A percentile compares a stretch with the other conserved stretches of the same genome.
Conservation (phyloP, 768 basidiomycete genomes). For the Strobilomyces dryophilus region DNA sequence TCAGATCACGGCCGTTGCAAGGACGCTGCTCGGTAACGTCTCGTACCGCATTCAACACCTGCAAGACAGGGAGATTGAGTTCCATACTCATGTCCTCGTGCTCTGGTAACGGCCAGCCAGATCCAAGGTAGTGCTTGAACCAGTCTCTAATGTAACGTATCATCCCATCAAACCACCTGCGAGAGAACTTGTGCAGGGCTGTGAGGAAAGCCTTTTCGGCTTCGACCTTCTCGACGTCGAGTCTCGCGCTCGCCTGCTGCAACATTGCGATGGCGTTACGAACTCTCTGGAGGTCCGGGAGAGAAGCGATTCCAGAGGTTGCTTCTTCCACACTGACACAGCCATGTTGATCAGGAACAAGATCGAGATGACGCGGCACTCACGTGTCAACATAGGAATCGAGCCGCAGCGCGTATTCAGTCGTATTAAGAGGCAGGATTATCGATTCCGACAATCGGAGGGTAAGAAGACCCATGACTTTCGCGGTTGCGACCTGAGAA, state of each 20-base stretch:
- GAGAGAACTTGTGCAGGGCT: conserved; percentile 35
- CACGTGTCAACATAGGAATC: conserved; percentile 56
- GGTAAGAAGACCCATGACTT: conserved; percentile 56
- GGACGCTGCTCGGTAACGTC: conserved; percentile 3
- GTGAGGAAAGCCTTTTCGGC: conserved; percentile 52
- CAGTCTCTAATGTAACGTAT: conserved; percentile 18
- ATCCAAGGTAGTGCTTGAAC: conserved; percentile 22
- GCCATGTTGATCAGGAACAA: conserved; percentile 12
- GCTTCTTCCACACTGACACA: conserved; percentile 50
- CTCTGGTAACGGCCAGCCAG: background rate
- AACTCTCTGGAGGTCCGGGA: conserved; percentile 39
- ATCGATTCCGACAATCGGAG: conserved; percentile 58
- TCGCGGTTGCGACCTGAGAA: conserved; percentile 56
- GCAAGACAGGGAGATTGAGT: conserved; percentile 3
- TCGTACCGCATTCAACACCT: background rate
- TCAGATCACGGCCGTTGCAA: conserved; percentile 37
- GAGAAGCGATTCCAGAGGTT: conserved; percentile 16
- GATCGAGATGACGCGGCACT: conserved; percentile 27
- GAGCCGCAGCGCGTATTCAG: conserved; percentile 66
- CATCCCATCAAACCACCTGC: background rate
- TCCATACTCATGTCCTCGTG: background rate
- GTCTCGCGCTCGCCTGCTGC: conserved; percentile 45
- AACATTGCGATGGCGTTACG: conserved; percentile 44
- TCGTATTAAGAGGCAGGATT: conserved; percentile 69
- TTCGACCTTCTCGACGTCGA: conserved; percentile 55